A percentile compares a stretch with the other conserved stretches of the same genome.
Conservation (phyloP, 495 filamentous ascomycete species). For the Penicillium lividum region DNA sequence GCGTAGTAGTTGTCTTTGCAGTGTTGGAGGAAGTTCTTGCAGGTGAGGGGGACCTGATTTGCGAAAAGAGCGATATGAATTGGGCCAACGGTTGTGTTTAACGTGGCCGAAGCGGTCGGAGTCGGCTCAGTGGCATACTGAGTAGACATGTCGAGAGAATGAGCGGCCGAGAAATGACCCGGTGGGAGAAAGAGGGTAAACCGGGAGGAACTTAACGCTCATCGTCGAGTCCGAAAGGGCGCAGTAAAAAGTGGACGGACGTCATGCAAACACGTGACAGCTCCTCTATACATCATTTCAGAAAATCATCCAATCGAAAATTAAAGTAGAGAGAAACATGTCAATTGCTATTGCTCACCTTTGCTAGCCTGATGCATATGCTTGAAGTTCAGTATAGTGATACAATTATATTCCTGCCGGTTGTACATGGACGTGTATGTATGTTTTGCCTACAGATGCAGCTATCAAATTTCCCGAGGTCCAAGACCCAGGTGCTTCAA, state of each 20-base stretch:
- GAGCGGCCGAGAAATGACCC: constrained; percentile 5
- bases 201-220: constrained; percentile 10
- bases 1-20: constrained; percentile 94
- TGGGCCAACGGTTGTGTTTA: constrained; percentile 87
- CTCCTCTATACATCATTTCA: not conserved
- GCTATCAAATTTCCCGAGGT: no score
- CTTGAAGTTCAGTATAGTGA: no score
- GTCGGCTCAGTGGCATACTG: constrained; percentile 94
- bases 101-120: constrained; percentile 83
- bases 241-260: constrained; percentile 16
- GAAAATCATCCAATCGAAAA: no score
- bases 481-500: no score
- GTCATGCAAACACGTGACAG: constrained; percentile 29
- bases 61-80: constrained; percentile 90
- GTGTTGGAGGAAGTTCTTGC: constrained; percentile 94
- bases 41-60: constrained; percentile 86
- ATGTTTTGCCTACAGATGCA: no score
- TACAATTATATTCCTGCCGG: no score
- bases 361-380: no score
- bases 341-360: no score
- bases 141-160: constrained; percentile 62
- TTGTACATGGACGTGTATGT: no score
- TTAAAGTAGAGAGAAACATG: no score
- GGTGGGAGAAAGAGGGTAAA: not conserved
- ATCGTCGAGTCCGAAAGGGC: constrained; percentile 2